A percentile compares a stretch with the other conserved stretches of the same genome.
These are phyloP conservation scores for Plectranthus barbatus DNA, from an alignment of 257 asterid species.

Conservation along the genomic window DNA sequence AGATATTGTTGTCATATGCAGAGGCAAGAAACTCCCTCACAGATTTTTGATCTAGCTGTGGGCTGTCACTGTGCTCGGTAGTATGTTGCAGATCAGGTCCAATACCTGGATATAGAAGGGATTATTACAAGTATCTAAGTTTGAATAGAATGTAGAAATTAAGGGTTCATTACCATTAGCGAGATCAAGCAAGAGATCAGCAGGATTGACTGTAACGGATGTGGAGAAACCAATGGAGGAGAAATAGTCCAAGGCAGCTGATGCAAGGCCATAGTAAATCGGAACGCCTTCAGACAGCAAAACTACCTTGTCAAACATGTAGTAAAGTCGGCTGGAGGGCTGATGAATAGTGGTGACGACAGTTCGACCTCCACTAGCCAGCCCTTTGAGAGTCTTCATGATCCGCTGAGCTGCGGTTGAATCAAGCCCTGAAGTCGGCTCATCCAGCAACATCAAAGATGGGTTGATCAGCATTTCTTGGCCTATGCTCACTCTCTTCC, in stretches of 20 bases:
- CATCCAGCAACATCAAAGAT: constrained; percentile 70
- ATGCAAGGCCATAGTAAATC: constrained; percentile 76
- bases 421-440: constrained; percentile 94
- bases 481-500: constrained; percentile 93
- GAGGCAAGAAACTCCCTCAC: constrained; percentile 62
- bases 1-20: constrained; percentile 74
- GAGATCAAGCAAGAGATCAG: constrained; percentile 90
- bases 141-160: background rate
- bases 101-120: constrained; percentile 48
- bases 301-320: constrained; percentile 84
- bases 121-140: background rate
- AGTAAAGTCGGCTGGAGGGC: constrained; percentile 89
- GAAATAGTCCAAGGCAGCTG: constrained; percentile 82
- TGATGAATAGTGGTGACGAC: constrained; percentile 92
- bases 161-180: constrained; percentile 81
- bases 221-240: constrained; percentile 75
- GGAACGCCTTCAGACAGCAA: constrained; percentile 86
- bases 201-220: constrained; percentile 66
- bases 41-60: constrained; percentile 39
- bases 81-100: constrained; percentile 51
- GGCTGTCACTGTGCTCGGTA: constrained; percentile 34
- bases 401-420: constrained; percentile 86
- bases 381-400: constrained; percentile 61
- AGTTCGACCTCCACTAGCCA: constrained; percentile 81
- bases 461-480: constrained; percentile 95